Percentiles rank a stretch among this genome's conserved stretches.
These are phyloP conservation scores for Dissoconium aciculare DNA, from an alignment of 2,329 filamentous ascomycete species.

Conservation along the genomic window DNA sequence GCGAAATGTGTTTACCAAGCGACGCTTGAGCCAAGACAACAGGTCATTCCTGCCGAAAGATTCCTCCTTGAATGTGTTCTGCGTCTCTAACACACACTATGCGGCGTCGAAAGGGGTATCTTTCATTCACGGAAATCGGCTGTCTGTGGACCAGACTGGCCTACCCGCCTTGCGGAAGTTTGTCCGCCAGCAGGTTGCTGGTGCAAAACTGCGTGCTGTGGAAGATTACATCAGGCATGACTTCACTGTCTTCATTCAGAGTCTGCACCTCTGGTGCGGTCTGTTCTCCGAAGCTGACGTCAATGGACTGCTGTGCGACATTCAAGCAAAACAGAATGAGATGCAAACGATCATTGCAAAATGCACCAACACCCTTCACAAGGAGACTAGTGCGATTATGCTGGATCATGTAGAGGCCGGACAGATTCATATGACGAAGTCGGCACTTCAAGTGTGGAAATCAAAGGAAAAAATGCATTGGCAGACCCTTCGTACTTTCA, in stretches of 20 bases:
- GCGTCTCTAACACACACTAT: slow-evolving; percentile 19
- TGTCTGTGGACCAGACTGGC: slow-evolving; percentile 10
- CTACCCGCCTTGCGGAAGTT: slow-evolving; percentile 12
- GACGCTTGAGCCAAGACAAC: slow-evolving; percentile 4
- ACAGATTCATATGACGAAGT: too few species aligned
- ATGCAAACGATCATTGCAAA: background rate
- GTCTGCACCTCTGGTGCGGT: slow-evolving; percentile 8
- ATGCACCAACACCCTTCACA: slow-evolving; percentile 1
- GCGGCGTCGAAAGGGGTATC: slow-evolving; percentile 8
- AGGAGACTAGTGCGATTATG: background rate
- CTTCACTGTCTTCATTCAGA: slow-evolving; percentile 9
- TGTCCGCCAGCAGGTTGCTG: slow-evolving; percentile 7
- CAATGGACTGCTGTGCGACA: background rate
- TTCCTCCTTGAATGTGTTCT: slow-evolving; percentile 7
- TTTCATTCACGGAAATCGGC: background rate
- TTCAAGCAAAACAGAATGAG: background rate
- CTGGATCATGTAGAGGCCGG: too few species aligned
- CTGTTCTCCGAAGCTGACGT: slow-evolving; percentile 1
- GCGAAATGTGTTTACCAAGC: slow-evolving; percentile 8
- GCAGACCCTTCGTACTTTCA: slow-evolving; percentile 13
- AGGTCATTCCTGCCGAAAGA: slow-evolving; percentile 6
- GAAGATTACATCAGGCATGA: slow-evolving; percentile 8
- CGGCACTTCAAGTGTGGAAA: background rate
- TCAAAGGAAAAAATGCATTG: too few species aligned
- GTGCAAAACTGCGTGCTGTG: slow-evolving; percentile 2